Conservation (phyloP, 2,329 filamentous ascomycete genomes). For the Mycogone perniciosa region DNA sequence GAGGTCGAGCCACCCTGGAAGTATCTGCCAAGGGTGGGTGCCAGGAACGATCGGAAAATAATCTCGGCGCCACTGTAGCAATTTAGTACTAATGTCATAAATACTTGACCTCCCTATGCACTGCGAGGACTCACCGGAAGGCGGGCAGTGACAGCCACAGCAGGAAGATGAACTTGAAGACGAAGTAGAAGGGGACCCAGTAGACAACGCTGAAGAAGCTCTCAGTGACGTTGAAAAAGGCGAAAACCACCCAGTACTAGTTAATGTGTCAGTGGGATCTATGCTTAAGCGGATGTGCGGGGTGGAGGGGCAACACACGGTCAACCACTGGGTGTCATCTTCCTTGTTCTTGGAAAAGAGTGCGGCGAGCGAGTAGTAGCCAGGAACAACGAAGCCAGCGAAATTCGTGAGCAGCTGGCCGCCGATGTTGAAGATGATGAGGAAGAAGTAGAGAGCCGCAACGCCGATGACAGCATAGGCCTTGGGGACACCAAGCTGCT, state of each 20-base stretch:
- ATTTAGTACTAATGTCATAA: not conserved
- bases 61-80: conserved; percentile 77
- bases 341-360: conserved; percentile 65
- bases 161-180: conserved; percentile 97
- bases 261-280: conserved; percentile 27
- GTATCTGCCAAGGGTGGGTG: conserved; percentile 88
- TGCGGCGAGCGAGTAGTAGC: conserved; percentile 76
- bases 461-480: conserved; percentile 75
- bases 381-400: conserved; percentile 74
- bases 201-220: conserved; percentile 79
- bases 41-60: conserved; percentile 92
- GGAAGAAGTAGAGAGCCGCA: conserved; percentile 76
- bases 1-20: conserved; percentile 72
- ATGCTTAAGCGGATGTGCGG: not conserved
- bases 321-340: conserved; percentile 78
- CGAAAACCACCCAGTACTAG: conserved; percentile 83
- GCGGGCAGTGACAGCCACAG: conserved; percentile 96
- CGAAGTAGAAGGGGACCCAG: conserved; percentile 99
- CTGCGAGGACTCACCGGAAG: conserved; percentile 63
- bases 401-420: conserved; percentile 84
- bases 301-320: conserved; percentile 42
- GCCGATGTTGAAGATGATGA: conserved; percentile 88
- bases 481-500: conserved; percentile 76
- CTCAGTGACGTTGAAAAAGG: conserved; percentile 77
- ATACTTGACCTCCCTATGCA: not conserved